Conservation (phyloP, 139 green algal genomes). For the Haematococcus lacustris region DNA sequence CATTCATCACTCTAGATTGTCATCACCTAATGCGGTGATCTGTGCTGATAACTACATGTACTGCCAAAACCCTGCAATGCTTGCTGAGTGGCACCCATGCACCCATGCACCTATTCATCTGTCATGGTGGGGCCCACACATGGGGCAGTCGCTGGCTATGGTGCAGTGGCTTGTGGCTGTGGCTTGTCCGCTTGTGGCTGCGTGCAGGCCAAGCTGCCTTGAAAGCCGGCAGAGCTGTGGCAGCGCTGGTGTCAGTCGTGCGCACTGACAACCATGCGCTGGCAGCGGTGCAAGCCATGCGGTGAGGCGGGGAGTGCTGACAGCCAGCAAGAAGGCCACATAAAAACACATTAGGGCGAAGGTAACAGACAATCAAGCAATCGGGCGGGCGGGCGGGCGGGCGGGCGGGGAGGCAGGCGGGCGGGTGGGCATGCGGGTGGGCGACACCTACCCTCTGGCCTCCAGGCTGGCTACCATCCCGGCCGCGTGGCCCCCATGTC, state of each 20-base stretch:
- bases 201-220: constrained; percentile 22
- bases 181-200: no score
- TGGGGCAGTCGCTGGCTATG: no score
- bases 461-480: background rate
- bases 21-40: no score
- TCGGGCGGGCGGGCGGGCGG: background rate
- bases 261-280: constrained; percentile 28
- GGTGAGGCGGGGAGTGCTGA: constrained; percentile 3
- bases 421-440: background rate
- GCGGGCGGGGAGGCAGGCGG: background rate
- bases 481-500: background rate
- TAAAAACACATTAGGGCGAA: background rate
- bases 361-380: background rate
- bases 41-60: no score
- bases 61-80: no score
- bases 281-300: constrained; percentile 8
- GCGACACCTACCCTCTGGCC: background rate
- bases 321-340: no score
- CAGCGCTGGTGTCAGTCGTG: constrained; percentile 24
- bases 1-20: no score
- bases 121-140: no score
- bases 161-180: no score
- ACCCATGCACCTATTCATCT: no score
- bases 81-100: no score
- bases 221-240: constrained; percentile 8